Conservation (phyloP, 164 flowering plant genomes). For the Vitis cinerea region DNA sequence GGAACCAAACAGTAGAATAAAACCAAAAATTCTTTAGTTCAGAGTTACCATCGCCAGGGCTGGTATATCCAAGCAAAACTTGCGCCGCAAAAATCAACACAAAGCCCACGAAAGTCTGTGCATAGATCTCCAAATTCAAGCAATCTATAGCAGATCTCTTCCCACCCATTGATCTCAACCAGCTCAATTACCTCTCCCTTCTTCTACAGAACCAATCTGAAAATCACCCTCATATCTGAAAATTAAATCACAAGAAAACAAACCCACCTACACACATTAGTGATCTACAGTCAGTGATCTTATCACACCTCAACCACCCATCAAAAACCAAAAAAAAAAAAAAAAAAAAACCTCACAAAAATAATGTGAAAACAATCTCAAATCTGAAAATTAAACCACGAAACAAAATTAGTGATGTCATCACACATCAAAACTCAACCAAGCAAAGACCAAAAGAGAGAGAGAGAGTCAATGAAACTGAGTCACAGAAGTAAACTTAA, state of each 20-base stretch:
- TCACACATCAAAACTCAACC: too few relatives aligned
- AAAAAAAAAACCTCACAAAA: not conserved
- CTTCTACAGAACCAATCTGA: constrained; percentile 3
- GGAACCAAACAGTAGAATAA: constrained; percentile 1
- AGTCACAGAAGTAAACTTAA: too few relatives aligned
- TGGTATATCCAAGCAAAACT: constrained; percentile 45
- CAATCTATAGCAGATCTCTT: constrained; percentile 36
- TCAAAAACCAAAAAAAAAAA: not conserved
- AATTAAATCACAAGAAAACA: constrained; percentile 1
- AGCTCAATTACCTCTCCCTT: constrained; percentile 9
- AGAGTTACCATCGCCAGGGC: constrained; percentile 60
- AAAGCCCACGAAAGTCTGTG: constrained; percentile 25
- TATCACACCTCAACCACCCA: not conserved
- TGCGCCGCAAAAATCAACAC: constrained; percentile 33
- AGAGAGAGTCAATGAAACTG: too few relatives aligned
- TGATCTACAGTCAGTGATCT: not conserved
- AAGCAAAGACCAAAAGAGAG: too few relatives aligned
- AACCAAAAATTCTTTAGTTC: not conserved
- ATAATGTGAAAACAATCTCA: constrained; percentile 2
- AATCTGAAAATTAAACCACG: constrained; percentile 15
- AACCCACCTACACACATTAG: not conserved
- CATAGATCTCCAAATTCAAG: constrained; percentile 41
- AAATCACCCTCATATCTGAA: constrained; percentile 17
- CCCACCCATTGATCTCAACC: constrained; percentile 30
- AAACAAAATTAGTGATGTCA: not conserved